Evolutionary conservation across 306 rosid species (phyloP).

Genomic region (Lablab purpureus): DNA sequence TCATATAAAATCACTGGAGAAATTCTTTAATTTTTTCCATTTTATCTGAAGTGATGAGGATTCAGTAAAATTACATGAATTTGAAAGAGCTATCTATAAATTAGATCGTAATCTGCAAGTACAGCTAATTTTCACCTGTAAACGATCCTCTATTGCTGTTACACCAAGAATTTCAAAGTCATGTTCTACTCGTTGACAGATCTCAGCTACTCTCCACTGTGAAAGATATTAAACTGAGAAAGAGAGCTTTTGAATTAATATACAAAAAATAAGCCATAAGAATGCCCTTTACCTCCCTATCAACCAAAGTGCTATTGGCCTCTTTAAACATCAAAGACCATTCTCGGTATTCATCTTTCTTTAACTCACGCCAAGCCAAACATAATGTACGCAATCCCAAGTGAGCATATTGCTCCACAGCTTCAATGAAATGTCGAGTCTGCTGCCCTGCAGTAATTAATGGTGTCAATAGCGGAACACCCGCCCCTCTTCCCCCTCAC

Average conservation of each 20-base stretch:
- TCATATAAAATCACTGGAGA: constrained; percentile 3
- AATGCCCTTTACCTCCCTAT: constrained; percentile 80
- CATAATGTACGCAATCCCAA: constrained; percentile 92
- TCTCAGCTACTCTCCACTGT: constrained; percentile 99
- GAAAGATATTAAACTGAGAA: constrained; percentile 49
- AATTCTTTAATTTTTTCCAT: not conserved
- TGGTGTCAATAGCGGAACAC: not conserved
- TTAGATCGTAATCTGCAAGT: constrained; percentile 32
- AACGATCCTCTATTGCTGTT: constrained; percentile 98
- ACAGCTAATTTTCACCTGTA: constrained; percentile 72
- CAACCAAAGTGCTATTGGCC: constrained; percentile 94
- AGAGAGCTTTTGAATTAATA: not conserved
- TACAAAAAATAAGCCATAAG: constrained; percentile 43
- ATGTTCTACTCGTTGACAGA: constrained; percentile 89
- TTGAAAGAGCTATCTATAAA: constrained; percentile 32
- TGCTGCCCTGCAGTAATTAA: constrained; percentile 78
- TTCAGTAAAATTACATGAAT: constrained; percentile 26
- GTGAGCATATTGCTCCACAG: constrained; percentile 95
- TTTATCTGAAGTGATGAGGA: constrained; percentile 21
- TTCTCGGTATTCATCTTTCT: constrained; percentile 82
- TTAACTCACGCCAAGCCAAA: constrained; percentile 91
- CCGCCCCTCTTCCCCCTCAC: too few relatives aligned
- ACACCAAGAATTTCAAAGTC: constrained; percentile 94
- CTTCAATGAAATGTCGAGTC: constrained; percentile 84
- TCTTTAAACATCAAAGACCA: constrained; percentile 95